Evolutionary conservation across 495 filamentous ascomycete species (phyloP).

Genomic region (Xylaria intraflava): DNA sequence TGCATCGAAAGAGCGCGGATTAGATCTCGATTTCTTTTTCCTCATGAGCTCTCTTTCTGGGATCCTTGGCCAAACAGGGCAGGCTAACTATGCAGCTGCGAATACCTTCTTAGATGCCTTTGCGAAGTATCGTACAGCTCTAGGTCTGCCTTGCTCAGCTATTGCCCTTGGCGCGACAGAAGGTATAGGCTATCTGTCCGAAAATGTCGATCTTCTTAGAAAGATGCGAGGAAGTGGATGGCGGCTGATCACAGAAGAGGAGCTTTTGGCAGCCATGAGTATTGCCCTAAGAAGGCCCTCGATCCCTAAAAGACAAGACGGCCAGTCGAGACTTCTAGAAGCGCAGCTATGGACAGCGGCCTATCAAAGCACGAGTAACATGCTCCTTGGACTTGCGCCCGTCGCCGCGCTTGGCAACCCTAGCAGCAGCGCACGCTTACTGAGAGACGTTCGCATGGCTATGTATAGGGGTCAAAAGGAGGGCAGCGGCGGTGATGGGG

Average conservation of each 20-base stretch:
- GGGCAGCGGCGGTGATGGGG: neutral
- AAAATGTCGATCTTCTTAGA: neutral
- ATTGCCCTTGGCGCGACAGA: neutral
- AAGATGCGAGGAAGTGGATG: neutral
- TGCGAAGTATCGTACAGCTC: neutral
- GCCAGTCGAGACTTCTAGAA: no score
- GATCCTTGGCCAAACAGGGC: neutral
- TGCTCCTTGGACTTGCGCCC: neutral
- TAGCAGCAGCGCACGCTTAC: neutral
- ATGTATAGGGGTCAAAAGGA: neutral
- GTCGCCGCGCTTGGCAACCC: neutral
- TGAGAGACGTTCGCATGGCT: neutral
- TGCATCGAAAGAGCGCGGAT: neutral
- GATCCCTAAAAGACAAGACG: no score
- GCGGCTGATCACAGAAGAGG: neutral
- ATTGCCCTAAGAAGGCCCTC: no score
- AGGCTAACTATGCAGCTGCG: neutral
- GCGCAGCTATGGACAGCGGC: no score
- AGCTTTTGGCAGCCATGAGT: no score
- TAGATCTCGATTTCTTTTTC: neutral
- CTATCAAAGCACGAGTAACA: no score
- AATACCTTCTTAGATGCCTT: neutral
- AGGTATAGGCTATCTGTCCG: neutral
- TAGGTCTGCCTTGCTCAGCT: neutral
- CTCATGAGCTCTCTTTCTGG: neutral